Conservation (phyloP, 2,329 filamentous ascomycete species). For the Paradendryphiella salina region DNA sequence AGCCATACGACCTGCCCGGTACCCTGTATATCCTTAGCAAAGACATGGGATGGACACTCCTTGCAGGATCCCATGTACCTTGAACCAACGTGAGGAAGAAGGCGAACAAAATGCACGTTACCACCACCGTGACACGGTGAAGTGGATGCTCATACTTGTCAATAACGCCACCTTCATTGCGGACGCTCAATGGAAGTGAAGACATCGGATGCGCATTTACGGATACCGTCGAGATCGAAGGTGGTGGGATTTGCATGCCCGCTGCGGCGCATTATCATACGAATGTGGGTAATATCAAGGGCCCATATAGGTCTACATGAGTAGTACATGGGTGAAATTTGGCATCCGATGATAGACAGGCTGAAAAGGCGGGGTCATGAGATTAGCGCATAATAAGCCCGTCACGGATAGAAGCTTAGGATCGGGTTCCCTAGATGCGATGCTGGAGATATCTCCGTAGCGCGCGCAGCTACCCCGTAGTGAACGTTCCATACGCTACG, state of each 20-base stretch:
- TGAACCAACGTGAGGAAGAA: conserved; percentile 24
- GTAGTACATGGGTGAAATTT: not conserved
- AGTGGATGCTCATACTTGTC: conserved; percentile 9
- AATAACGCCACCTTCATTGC: not conserved
- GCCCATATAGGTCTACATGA: not conserved
- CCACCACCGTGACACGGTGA: conserved; percentile 15
- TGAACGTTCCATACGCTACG: not conserved
- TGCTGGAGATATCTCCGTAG: conserved; percentile 6
- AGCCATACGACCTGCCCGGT: conserved; percentile 25
- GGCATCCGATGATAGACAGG: not conserved
- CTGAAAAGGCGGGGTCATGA: not conserved
- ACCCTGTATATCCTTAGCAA: conserved; percentile 15
- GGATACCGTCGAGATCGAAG: not conserved
- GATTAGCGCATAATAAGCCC: not conserved
- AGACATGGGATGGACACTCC: not conserved
- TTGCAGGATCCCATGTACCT: conserved; percentile 14
- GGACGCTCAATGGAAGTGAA: not conserved
- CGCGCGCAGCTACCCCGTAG: not conserved
- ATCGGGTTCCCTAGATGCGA: not conserved
- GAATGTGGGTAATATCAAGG: not conserved
- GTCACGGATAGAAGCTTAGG: not conserved
- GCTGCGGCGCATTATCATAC: not conserved
- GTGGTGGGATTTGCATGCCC: not conserved
- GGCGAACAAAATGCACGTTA: conserved; percentile 18
- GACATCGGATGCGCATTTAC: conserved; percentile 1